A percentile compares a stretch with the other conserved stretches of the same genome.
Conservation (phyloP, 2,329 filamentous ascomycete genomes). For the Cordyceps fumosorosea region DNA sequence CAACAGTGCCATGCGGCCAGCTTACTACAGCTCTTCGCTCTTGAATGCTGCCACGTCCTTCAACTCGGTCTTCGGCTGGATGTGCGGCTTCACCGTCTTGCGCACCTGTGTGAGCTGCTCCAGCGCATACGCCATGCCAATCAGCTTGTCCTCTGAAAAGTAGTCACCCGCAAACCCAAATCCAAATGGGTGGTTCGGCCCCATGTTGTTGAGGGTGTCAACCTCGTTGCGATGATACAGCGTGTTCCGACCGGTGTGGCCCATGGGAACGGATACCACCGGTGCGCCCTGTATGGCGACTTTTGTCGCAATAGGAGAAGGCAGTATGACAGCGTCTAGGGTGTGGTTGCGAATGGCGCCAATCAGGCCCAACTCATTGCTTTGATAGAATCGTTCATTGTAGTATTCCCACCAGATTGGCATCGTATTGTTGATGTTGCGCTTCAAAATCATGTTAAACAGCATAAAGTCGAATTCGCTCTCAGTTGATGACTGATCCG, state of each 20-base stretch:
- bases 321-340: slow-evolving; percentile 57
- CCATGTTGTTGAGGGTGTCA: slow-evolving; percentile 45
- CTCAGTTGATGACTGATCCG: slow-evolving; percentile 44
- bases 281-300: slow-evolving; percentile 53
- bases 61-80: slow-evolving; percentile 26
- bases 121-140: slow-evolving; percentile 62
- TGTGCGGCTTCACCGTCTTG: slow-evolving; percentile 21
- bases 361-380: slow-evolving; percentile 50
- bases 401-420: slow-evolving; percentile 53
- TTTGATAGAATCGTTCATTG: slow-evolving; percentile 43
- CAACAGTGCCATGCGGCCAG: no score
- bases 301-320: slow-evolving; percentile 41
- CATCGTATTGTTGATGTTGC: slow-evolving; percentile 47
- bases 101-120: slow-evolving; percentile 48
- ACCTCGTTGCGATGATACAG: slow-evolving; percentile 37
- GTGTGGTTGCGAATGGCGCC: slow-evolving; percentile 50
- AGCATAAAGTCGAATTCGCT: slow-evolving; percentile 52
- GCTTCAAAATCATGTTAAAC: slow-evolving; percentile 49
- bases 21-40: slow-evolving; percentile 4
- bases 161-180: slow-evolving; percentile 54
- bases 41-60: slow-evolving; percentile 17
- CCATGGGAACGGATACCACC: slow-evolving; percentile 57
- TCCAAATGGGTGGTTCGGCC: slow-evolving; percentile 53
- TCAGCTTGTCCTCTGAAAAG: slow-evolving; percentile 55
- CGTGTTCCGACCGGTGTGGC: slow-evolving; percentile 46